Base-by-base conservation (phyloP, 306 rosid genomes). In the Pterocarpus macrocarpus region DNA sequence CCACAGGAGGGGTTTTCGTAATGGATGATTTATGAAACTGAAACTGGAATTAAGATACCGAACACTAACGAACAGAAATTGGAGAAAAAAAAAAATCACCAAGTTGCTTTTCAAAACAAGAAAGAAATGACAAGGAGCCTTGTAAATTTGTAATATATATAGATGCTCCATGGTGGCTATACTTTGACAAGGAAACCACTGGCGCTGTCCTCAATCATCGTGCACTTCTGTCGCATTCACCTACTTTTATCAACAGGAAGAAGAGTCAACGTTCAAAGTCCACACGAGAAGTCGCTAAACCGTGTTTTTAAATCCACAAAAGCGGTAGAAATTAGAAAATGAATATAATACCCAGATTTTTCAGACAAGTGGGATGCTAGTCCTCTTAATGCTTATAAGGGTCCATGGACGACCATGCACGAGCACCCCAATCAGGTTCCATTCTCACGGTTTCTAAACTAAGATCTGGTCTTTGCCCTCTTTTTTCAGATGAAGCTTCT, bases 51-150 rank as follows among this genome's bases (percentile, higher is more conserved):
- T 38, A 4, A 6, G 41, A 38, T 38, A 38, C 41, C 4, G 41
- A 38, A 3, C 41, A 5, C 41, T 5, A 34, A 12, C 43, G 0
- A 34, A 35, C 4, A 15, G 1, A n/a, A 41, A 66, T 16, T 35
- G 33, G 13, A 66, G 0, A 66, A 33, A 39, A 39, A 6, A 1
- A 38, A 45, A 64, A 66, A 2, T 30, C 16, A 66, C 17, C 79
- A 13, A 74, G 33, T 75, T 59, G 69, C 59, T 59, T 59, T 59
- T 43, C 2, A 39, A 59, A 75, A 61, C 45, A 30, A 74, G 52
- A 59, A 74, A 41, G 57, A 74, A 74, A 57, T 56, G 55, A 57
- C 57, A 5, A n/a, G 43, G 32, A 74, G 22, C 11, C 14, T 16
- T 11, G 52, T 38, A 73, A 5, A 43, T 43, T 43, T 5, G 8